These are phyloP conservation scores for Colletotrichum filicis DNA, from an alignment of 2,329 filamentous ascomycete species.

Conservation along the genomic window DNA sequence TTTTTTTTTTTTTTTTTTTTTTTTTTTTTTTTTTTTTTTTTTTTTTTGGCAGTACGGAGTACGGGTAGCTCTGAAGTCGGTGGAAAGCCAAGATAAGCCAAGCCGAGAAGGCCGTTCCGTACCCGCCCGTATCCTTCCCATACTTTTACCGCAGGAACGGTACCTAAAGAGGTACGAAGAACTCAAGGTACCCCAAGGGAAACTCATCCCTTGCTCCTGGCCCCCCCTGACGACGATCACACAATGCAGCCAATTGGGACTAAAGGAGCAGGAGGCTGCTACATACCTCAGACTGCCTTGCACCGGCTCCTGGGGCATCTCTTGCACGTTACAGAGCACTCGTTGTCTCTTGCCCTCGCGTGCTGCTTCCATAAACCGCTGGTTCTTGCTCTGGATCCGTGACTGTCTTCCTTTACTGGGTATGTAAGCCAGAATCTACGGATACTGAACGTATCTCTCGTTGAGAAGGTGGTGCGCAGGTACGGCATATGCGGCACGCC, in stretches of 20 bases:
- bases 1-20: slow-evolving; percentile 5
- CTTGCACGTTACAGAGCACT: neutral
- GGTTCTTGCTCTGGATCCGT: neutral
- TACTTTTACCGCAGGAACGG: neutral
- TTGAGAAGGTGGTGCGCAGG: neutral
- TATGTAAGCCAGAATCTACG: neutral
- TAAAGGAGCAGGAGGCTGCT: slow-evolving; percentile 27
- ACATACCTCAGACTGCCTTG: slow-evolving; percentile 25
- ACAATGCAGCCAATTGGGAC: slow-evolving; percentile 18
- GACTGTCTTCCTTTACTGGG: neutral
- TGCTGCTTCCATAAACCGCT: neutral
- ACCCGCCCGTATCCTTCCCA: neutral
- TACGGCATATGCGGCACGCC: neutral
- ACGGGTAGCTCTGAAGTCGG: neutral
- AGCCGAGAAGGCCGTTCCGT: neutral
- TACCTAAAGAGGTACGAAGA: neutral
- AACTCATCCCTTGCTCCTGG: neutral
- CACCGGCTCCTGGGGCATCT: slow-evolving; percentile 6
- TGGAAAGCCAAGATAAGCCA: neutral
- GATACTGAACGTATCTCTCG: neutral
- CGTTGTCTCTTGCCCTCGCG: neutral
- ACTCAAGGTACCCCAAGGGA: neutral
- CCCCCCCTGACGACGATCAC: slow-evolving; percentile 28
- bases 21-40: neutral
- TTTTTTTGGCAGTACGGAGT: neutral